Evolutionary conservation across 1,139 yeast genomes (phyloP).

Genomic region (Pichia cactophila): DNA sequence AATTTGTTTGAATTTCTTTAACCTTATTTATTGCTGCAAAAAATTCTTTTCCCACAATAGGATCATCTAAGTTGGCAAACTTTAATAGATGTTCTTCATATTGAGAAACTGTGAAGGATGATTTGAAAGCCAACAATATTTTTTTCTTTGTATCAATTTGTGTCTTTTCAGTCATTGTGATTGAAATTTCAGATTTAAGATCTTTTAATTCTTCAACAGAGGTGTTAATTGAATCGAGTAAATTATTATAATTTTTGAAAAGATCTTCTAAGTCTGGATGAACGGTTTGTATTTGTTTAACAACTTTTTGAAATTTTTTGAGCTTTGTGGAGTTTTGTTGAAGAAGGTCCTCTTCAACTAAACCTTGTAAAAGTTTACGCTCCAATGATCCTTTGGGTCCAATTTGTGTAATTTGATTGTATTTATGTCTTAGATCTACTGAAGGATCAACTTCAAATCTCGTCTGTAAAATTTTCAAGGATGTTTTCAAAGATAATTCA

Average conservation of each 20-base stretch:
- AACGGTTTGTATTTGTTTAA: slow-evolving; percentile 40
- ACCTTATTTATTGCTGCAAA: slow-evolving; percentile 56
- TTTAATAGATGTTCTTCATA: slow-evolving; percentile 53
- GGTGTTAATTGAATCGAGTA: slow-evolving; percentile 28
- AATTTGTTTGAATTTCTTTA: slow-evolving; percentile 55
- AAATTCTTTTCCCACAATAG: slow-evolving; percentile 49
- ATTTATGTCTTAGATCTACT: not conserved
- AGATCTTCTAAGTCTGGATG: slow-evolving; percentile 36
- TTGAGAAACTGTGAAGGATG: slow-evolving; percentile 61
- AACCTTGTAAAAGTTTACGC: slow-evolving; percentile 56
- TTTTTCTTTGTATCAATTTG: slow-evolving; percentile 43
- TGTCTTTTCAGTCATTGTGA: slow-evolving; percentile 35
- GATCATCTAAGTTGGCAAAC: slow-evolving; percentile 31
- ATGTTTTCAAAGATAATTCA: slow-evolving; percentile 42
- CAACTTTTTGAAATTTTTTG: slow-evolving; percentile 54
- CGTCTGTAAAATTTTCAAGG: slow-evolving; percentile 42
- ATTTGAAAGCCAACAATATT: slow-evolving; percentile 50
- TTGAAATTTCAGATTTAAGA: slow-evolving; percentile 31
- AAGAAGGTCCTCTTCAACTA: slow-evolving; percentile 64
- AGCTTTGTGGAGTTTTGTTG: slow-evolving; percentile 52
- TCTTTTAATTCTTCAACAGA: slow-evolving; percentile 26
- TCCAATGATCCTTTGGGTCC: slow-evolving; percentile 51
- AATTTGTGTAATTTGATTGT: slow-evolving; percentile 38
- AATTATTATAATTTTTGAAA: slow-evolving; percentile 35
- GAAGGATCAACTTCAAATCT: slow-evolving; percentile 24